Evolutionary conservation across 2,329 filamentous ascomycete genomes (phyloP).

Genomic region (Fusarium odoratissimum): DNA sequence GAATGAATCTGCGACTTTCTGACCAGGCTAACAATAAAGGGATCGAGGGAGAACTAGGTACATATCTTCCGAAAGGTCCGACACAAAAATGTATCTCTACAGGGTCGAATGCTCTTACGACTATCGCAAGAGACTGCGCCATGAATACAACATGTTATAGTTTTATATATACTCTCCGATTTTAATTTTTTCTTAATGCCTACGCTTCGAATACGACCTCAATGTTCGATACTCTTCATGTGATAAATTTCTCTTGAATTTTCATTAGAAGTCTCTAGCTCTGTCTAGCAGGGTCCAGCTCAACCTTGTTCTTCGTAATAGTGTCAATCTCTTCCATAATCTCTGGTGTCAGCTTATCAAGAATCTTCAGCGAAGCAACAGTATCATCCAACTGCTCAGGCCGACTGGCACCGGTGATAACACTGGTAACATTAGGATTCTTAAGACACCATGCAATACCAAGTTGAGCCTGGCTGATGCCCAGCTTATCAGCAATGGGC

Average conservation of each 20-base stretch:
- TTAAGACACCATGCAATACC: conserved; percentile 66
- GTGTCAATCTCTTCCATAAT: conserved; percentile 63
- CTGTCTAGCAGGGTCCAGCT: conserved; percentile 43
- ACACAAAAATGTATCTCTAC: background rate
- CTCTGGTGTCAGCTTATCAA: conserved; percentile 62
- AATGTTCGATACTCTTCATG: background rate
- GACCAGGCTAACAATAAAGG: rapidly evolving
- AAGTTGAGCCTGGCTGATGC: conserved; percentile 62
- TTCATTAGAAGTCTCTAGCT: conserved; percentile 8
- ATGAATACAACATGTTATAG: rapidly evolving
- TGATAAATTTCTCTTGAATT: background rate
- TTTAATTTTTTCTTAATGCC: too few species aligned
- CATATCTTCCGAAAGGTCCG: background rate
- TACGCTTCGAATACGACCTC: background rate
- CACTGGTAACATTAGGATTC: conserved; percentile 64
- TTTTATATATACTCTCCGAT: background rate
- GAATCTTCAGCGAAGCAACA: conserved; percentile 57
- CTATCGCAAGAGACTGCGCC: background rate
- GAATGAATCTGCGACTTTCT: rapidly evolving
- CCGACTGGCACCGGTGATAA: conserved; percentile 64
- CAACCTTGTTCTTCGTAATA: conserved; percentile 50
- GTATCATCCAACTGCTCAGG: conserved; percentile 65
- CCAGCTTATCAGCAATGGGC: conserved; percentile 68
- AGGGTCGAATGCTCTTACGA: background rate
- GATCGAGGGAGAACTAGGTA: background rate